These are phyloP conservation scores for Sinapis alba DNA, from an alignment of 441 rosid species.

Conservation along the genomic window DNA sequence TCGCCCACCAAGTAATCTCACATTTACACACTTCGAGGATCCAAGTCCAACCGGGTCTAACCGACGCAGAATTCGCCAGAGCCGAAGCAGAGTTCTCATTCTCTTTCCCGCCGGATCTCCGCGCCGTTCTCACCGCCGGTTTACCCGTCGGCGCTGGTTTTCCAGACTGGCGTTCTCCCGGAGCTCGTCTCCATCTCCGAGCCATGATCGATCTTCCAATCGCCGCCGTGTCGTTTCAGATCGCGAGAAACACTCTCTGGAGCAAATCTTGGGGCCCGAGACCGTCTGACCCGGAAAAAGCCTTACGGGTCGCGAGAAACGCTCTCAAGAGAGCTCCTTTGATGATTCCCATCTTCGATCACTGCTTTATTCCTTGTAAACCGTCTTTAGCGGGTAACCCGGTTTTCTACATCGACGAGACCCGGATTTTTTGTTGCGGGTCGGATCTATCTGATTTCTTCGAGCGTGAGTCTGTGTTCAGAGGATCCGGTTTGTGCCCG, in stretches of 20 bases:
- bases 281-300: slow-evolving; percentile 83
- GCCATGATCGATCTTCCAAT: slow-evolving; percentile 81
- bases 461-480: slow-evolving; percentile 68
- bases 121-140: slow-evolving; percentile 86
- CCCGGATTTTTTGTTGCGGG: slow-evolving; percentile 89
- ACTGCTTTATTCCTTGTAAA: slow-evolving; percentile 86
- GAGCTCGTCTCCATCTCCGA: slow-evolving; percentile 84
- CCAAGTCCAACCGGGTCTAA: slow-evolving; percentile 79
- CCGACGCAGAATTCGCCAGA: slow-evolving; percentile 87
- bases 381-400: slow-evolving; percentile 97
- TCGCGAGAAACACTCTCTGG: slow-evolving; percentile 88
- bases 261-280: slow-evolving; percentile 91
- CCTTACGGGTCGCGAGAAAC: slow-evolving; percentile 78
- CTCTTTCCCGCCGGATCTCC: slow-evolving; percentile 89
- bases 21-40: slow-evolving; percentile 69
- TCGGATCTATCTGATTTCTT: slow-evolving; percentile 87
- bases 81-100: slow-evolving; percentile 93
- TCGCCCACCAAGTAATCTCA: slow-evolving; percentile 75
- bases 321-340: slow-evolving; percentile 89
- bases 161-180: slow-evolving; percentile 88
- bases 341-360: slow-evolving; percentile 88
- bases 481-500: slow-evolving; percentile 49
- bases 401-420: slow-evolving; percentile 85
- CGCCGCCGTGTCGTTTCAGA: slow-evolving; percentile 90
- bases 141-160: slow-evolving; percentile 85